phyloP scores from a whole-genome alignment of 305 asterid genomes.

The Rubia balearica region DNA sequence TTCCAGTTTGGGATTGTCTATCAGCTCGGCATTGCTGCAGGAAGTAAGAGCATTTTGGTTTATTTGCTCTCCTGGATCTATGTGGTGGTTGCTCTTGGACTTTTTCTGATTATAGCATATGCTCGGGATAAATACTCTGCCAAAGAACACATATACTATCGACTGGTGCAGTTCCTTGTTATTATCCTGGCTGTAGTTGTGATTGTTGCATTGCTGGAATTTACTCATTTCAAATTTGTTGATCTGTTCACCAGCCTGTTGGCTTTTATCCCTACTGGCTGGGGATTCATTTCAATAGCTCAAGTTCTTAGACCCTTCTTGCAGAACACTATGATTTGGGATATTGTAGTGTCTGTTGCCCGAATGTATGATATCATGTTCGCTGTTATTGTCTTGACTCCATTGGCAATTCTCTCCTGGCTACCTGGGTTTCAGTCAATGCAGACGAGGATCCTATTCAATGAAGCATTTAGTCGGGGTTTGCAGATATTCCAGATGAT shows the following conservation, averaged over 20 bases:
- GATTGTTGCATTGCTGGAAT: conserved; percentile 49
- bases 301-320: conserved; percentile 62
- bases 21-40: conserved; percentile 51
- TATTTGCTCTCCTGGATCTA: conserved; percentile 62
- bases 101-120: conserved; percentile 38
- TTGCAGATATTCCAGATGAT: conserved; percentile 79
- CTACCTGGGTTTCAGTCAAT: conserved; percentile 86
- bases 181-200: conserved; percentile 43
- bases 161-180: conserved; percentile 62
- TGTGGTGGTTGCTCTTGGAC: conserved; percentile 42
- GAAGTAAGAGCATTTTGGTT: conserved; percentile 49
- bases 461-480: conserved; percentile 86
- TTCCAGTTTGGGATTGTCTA: conserved; percentile 66
- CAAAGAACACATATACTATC: conserved; percentile 57
- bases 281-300: conserved; percentile 75
- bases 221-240: conserved; percentile 49
- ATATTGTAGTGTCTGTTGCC: conserved; percentile 55
- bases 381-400: conserved; percentile 72
- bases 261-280: conserved; percentile 82
- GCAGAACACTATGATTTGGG: conserved; percentile 60
- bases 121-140: conserved; percentile 59
- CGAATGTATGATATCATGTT: conserved; percentile 74
- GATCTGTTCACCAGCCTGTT: conserved; percentile 71
- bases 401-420: conserved; percentile 78
- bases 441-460: conserved; percentile 91